Evolutionary conservation across 129 eudicot genomes (phyloP).

Genomic region (Kitagawia praeruptora): DNA sequence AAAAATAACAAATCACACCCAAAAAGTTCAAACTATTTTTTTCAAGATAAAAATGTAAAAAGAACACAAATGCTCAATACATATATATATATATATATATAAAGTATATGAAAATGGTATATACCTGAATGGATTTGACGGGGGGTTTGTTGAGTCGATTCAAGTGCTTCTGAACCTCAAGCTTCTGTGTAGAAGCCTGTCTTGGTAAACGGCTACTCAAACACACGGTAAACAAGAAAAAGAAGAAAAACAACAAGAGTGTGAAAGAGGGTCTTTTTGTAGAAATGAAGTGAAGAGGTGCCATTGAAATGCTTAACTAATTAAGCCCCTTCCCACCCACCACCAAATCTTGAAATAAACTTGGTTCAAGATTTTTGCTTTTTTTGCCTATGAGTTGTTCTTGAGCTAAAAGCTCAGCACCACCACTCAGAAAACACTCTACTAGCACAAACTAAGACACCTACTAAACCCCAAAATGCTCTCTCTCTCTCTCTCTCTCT

Average conservation of each 20-base stretch:
- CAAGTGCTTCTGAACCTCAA: slow-evolving; percentile 75
- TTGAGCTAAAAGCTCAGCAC: slow-evolving; percentile 5
- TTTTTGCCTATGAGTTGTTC: not conserved
- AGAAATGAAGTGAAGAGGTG: slow-evolving; percentile 35
- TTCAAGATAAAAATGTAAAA: not conserved
- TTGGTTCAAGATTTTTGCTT: not conserved
- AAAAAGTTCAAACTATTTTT: too few relatives aligned
- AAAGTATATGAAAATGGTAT: not conserved
- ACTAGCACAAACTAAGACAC: not conserved
- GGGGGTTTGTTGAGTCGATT: slow-evolving; percentile 78
- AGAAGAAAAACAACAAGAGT: slow-evolving; percentile 13
- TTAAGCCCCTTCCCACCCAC: not conserved
- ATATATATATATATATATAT: not conserved
- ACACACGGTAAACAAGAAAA: slow-evolving; percentile 28
- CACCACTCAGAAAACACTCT: slow-evolving; percentile 16
- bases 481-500: not conserved
- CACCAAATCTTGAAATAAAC: not conserved
- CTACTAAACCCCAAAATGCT: slow-evolving; percentile 2
- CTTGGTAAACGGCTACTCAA: slow-evolving; percentile 36
- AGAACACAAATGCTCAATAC: not conserved
- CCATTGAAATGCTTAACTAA: slow-evolving; percentile 15
- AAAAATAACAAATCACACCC: not conserved
- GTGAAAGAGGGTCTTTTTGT: slow-evolving; percentile 15
- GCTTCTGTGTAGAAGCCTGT: slow-evolving; percentile 54
- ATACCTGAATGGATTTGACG: slow-evolving; percentile 65